phyloP scores from a whole-genome alignment of 2,329 filamentous ascomycete genomes.

The Cladosporium oxysporum region DNA sequence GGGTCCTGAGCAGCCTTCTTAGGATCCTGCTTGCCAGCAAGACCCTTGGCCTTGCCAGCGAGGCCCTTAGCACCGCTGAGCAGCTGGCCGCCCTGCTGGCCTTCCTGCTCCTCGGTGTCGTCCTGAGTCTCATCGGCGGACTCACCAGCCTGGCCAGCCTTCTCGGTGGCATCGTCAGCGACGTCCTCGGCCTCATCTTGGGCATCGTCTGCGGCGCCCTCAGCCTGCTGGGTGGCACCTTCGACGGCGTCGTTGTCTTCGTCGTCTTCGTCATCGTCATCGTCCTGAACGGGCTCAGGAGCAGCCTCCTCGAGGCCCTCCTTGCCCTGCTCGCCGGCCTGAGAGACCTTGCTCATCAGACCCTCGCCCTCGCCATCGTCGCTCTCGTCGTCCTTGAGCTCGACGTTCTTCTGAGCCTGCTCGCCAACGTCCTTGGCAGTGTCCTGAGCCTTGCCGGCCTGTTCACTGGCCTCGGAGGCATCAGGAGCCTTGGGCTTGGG shows the following conservation, averaged over 20 bases:
- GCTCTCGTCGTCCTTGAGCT: slow-evolving; percentile 41
- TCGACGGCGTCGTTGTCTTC: slow-evolving; percentile 42
- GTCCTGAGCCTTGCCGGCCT: slow-evolving; percentile 40
- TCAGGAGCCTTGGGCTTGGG: slow-evolving; percentile 31
- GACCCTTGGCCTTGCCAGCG: slow-evolving; percentile 49
- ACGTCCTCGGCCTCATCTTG: slow-evolving; percentile 37
- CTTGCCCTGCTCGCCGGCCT: slow-evolving; percentile 47
- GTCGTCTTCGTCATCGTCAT: slow-evolving; percentile 43
- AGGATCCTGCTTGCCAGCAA: slow-evolving; percentile 47
- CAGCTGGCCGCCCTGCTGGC: slow-evolving; percentile 39
- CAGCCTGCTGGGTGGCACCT: slow-evolving; percentile 43
- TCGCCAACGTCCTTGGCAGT: slow-evolving; percentile 40
- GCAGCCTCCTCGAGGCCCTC: slow-evolving; percentile 48
- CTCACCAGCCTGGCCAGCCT: slow-evolving; percentile 41
- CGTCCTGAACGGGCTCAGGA: slow-evolving; percentile 49
- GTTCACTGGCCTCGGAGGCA: slow-evolving; percentile 21
- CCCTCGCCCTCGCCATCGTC: slow-evolving; percentile 39
- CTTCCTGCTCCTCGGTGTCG: slow-evolving; percentile 32
- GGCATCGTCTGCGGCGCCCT: slow-evolving; percentile 47
- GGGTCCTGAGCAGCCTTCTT: slow-evolving; percentile 37
- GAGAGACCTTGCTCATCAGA: slow-evolving; percentile 49
- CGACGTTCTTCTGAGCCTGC: slow-evolving; percentile 37
- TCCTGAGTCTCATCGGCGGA: slow-evolving; percentile 35
- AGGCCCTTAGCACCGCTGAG: slow-evolving; percentile 49
- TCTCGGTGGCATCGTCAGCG: slow-evolving; percentile 47